These are phyloP conservation scores for Xylaria sp. DNA, from an alignment of 2,329 filamentous ascomycete species.

Conservation along the genomic window DNA sequence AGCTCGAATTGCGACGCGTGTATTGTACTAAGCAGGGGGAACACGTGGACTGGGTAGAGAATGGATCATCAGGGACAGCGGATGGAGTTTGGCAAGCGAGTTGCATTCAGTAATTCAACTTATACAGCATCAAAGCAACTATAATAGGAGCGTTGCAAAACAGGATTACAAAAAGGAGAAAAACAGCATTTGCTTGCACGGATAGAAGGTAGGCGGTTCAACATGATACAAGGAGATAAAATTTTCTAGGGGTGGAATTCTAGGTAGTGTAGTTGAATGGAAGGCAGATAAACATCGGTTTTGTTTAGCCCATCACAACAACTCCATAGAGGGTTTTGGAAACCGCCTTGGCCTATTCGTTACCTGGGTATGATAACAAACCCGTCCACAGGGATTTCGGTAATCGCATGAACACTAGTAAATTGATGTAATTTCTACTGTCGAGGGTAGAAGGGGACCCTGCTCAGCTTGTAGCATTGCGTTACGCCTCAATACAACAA, in stretches of 20 bases:
- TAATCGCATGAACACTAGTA: neutral
- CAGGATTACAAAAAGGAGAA: neutral
- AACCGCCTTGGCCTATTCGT: no score
- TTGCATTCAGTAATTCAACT: constrained; percentile 29
- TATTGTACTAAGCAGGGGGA: constrained; percentile 45
- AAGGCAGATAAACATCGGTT: neutral
- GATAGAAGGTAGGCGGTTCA: constrained; percentile 22
- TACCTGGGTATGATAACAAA: neutral
- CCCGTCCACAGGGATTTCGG: no score
- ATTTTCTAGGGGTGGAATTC: constrained; percentile 9
- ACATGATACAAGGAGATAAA: constrained; percentile 19
- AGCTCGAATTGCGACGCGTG: constrained; percentile 47
- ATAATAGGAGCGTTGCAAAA: constrained; percentile 6
- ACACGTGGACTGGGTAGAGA: constrained; percentile 48
- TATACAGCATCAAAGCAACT: constrained; percentile 20
- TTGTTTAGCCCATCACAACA: neutral
- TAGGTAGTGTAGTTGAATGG: neutral
- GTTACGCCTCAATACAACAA: no score
- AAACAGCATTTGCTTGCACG: constrained; percentile 9
- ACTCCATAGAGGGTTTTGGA: neutral
- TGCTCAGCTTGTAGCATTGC: neutral
- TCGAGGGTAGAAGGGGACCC: neutral
- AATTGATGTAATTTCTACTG: neutral
- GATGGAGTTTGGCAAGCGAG: constrained; percentile 23
- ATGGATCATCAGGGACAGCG: constrained; percentile 15